Evolutionary conservation across 257 asterid genomes (phyloP).

Genomic region (Nicotiana tomentosiformis): DNA sequence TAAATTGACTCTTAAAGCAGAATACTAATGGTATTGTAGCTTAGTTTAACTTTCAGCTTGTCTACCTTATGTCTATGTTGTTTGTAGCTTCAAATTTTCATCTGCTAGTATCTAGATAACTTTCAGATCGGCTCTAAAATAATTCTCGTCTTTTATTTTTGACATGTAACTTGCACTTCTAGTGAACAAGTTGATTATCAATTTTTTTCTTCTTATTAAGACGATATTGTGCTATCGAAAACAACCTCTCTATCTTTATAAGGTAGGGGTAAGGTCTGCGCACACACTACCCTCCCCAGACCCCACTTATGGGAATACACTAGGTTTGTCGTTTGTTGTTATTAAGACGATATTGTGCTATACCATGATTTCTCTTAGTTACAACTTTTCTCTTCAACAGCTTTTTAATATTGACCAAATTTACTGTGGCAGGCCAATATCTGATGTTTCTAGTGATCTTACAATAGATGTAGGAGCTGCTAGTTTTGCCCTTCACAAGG

Average conservation of each 20-base stretch:
- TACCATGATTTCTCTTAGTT: not conserved
- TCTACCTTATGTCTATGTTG: too few species aligned
- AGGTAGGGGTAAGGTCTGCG: too few species aligned
- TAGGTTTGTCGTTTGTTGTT: too few species aligned
- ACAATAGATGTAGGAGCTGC: slow-evolving; percentile 70
- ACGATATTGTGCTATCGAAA: not conserved
- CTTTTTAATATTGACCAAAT: not conserved
- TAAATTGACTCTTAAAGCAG: not conserved
- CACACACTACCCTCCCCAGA: too few species aligned
- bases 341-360: not conserved
- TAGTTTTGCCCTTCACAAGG: slow-evolving; percentile 80
- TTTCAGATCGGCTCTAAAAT: not conserved
- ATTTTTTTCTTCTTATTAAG: not conserved
- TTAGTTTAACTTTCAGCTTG: not conserved
- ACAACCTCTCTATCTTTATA: too few species aligned
- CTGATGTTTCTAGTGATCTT: slow-evolving; percentile 93
- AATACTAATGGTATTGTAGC: not conserved
- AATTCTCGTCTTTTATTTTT: not conserved
- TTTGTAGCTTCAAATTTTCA: too few species aligned
- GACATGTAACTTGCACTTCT: not conserved
- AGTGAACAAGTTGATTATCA: not conserved
- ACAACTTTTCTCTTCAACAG: not conserved
- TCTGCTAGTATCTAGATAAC: not conserved
- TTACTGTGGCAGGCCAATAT: slow-evolving; percentile 70
- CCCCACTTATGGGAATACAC: too few species aligned